Conservation (phyloP, 169 alveolate genomes). For the Plasmodium sp. region DNA sequence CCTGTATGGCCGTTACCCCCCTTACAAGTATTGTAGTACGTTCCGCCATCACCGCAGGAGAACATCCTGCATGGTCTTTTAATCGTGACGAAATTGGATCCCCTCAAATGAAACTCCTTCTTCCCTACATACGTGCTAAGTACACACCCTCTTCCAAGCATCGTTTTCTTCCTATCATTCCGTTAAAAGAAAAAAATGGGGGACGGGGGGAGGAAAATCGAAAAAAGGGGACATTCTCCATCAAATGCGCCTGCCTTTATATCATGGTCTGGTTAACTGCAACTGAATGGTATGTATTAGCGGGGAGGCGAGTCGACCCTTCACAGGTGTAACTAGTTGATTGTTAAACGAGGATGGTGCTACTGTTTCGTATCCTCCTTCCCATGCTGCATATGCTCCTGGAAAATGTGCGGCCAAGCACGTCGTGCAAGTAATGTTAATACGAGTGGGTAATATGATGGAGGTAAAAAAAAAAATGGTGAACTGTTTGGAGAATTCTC, state of each 20-base stretch:
- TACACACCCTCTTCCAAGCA: slow-evolving; percentile 14
- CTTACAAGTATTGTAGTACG: background rate
- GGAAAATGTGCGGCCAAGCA: background rate
- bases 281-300: background rate
- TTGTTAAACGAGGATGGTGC: background rate
- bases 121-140: slow-evolving; percentile 1
- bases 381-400: background rate
- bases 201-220: background rate
- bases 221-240: background rate
- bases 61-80: background rate
- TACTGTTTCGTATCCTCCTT: background rate
- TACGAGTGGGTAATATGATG: background rate
- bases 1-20: background rate
- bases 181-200: background rate
- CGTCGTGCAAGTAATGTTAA: background rate
- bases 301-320: background rate
- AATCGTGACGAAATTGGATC: background rate
- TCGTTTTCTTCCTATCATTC: slow-evolving; percentile 23
- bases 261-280: background rate
- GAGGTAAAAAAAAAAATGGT: background rate
- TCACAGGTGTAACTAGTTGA: background rate
- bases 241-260: background rate
- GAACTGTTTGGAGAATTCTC: background rate
- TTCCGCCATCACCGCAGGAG: background rate
- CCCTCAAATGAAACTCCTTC: background rate